Conservation (phyloP, 2,329 filamentous ascomycete species). For the Botrytis medusae region DNA sequence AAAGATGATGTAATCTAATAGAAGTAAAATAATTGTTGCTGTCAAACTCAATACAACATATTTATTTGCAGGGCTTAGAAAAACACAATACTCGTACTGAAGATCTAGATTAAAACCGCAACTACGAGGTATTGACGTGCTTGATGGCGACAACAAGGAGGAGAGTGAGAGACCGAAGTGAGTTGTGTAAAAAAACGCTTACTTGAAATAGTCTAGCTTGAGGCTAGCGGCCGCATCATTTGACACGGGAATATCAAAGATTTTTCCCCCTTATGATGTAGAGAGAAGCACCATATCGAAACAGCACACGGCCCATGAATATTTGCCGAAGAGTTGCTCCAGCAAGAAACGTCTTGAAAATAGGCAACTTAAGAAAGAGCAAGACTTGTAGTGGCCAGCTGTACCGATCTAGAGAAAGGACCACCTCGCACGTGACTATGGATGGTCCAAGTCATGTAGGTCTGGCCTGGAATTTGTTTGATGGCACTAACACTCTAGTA, state of each 20-base stretch:
- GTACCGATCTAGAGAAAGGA: constrained; percentile 8
- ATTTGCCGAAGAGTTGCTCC: not conserved
- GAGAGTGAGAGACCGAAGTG: not conserved
- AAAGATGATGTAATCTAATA: not conserved
- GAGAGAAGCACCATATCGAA: not conserved
- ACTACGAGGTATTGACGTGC: not conserved
- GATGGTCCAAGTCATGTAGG: constrained; percentile 20
- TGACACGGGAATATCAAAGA: not conserved
- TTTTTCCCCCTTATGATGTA: not conserved
- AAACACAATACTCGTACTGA: not conserved
- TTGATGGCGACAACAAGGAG: not conserved
- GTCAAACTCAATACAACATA: not conserved
- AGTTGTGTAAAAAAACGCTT: not conserved
- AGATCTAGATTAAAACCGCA: not conserved
- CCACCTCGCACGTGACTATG: constrained; percentile 20
- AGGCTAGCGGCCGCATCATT: not conserved
- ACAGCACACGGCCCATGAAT: constrained; percentile 6
- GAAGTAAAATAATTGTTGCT: not conserved
- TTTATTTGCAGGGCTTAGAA: not conserved
- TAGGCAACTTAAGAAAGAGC: not conserved
- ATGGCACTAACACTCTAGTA: constrained; percentile 15
- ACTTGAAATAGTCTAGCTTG: not conserved
- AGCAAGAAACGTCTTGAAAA: not conserved
- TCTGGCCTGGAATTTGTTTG: not conserved
- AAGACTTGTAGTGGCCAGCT: constrained; percentile 10